phyloP scores from a whole-genome alignment of 73 alveolate species.

The Paramecium tetraurelia region DNA sequence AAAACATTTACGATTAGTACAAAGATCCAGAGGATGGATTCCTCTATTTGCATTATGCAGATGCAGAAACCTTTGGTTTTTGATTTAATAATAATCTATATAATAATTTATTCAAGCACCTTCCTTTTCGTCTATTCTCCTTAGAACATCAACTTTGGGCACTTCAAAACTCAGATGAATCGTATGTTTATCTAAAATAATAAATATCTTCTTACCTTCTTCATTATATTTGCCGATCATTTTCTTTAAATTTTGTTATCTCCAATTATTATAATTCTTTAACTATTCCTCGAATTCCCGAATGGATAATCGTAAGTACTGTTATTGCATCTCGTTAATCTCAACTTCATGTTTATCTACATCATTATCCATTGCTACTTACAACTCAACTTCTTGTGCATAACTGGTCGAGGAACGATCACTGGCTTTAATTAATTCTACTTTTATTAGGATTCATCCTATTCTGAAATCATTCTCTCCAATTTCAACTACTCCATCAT shows the following conservation, averaged over 20 bases:
- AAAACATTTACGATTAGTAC: neutral
- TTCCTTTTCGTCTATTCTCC: neutral
- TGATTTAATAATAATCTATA: neutral
- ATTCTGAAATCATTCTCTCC: neutral
- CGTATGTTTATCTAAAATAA: neutral
- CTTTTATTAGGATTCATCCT: neutral
- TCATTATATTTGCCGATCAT: neutral
- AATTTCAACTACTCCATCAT: neutral
- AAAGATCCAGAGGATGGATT: slow-evolving; percentile 25
- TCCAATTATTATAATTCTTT: slow-evolving; percentile 30
- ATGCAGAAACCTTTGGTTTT: slow-evolving; percentile 2
- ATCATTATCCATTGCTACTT: neutral
- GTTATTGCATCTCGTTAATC: neutral
- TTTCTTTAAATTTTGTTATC: slow-evolving; percentile 4
- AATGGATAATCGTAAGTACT: neutral
- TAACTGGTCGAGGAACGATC: neutral
- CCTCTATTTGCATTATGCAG: neutral
- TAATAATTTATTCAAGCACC: neutral
- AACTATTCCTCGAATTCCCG: neutral
- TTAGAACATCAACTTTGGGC: slow-evolving; percentile 3
- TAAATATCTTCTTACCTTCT: neutral
- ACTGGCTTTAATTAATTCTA: neutral
- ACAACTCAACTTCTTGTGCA: neutral
- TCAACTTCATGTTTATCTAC: neutral
- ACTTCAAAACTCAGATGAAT: slow-evolving; percentile 19